Conservation (phyloP, 2,329 filamentous ascomycete species). For the Sphaerostilbella broomeana region DNA sequence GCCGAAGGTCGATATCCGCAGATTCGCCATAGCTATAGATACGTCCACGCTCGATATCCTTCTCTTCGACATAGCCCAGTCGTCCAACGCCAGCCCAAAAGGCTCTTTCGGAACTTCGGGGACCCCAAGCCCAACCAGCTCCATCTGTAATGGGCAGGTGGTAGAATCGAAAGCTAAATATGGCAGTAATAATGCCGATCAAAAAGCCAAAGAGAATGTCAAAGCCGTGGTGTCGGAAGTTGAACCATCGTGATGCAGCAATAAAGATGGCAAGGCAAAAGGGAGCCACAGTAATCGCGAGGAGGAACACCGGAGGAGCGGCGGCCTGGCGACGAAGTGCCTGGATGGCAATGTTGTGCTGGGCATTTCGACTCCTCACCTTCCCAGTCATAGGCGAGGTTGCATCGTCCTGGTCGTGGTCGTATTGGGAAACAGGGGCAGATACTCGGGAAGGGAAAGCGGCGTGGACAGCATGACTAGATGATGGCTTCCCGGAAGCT, state of each 20-base stretch:
- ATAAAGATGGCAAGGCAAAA: constrained; percentile 74
- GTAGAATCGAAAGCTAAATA: constrained; percentile 77
- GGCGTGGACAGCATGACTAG: constrained; percentile 45
- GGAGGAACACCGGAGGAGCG: constrained; percentile 72
- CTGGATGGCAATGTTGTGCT: constrained; percentile 28
- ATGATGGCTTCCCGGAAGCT: constrained; percentile 39
- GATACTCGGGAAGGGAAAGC: constrained; percentile 67
- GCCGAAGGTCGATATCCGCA: constrained; percentile 17
- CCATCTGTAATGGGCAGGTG: constrained; percentile 69
- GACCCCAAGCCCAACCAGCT: constrained; percentile 85
- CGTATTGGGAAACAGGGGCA: constrained; percentile 33
- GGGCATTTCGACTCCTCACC: constrained; percentile 16
- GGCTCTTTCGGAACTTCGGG: constrained; percentile 63
- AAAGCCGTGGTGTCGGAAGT: constrained; percentile 88
- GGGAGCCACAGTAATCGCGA: constrained; percentile 63
- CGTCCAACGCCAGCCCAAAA: constrained; percentile 71
- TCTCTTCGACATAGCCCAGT: constrained; percentile 46
- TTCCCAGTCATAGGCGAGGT: constrained; percentile 23
- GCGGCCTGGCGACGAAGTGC: constrained; percentile 62
- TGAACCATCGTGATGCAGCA: constrained; percentile 75
- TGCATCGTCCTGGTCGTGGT: constrained; percentile 24
- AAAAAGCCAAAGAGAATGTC: constrained; percentile 82
- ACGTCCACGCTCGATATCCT: constrained; percentile 19
- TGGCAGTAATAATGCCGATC: constrained; percentile 65
- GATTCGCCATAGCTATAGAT: constrained; percentile 21